Evolutionary conservation across 495 filamentous ascomycete species (phyloP).

Genomic region (Oleoguttula mirabilis): DNA sequence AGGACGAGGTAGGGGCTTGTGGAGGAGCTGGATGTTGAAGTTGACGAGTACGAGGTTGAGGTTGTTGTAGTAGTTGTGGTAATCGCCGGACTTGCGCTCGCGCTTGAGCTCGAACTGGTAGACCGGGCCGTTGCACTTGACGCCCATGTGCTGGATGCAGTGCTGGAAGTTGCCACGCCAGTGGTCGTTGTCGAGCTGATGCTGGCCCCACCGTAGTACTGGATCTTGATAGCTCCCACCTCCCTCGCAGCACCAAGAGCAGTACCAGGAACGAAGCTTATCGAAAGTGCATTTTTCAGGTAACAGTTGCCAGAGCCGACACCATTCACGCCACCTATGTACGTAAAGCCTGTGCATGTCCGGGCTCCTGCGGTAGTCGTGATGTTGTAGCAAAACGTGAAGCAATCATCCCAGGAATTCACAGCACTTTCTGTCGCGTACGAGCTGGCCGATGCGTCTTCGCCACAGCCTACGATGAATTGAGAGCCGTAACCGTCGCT

Average conservation of each 20-base stretch:
- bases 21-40: slow-evolving; percentile 2
- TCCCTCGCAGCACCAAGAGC: too few species aligned
- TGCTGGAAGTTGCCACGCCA: too few species aligned
- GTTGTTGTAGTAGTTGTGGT: slow-evolving; percentile 2
- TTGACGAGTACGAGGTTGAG: neutral
- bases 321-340: too few species aligned
- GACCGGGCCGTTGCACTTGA: neutral
- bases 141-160: too few species aligned
- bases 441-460: slow-evolving; percentile 1
- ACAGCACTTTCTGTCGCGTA: neutral
- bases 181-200: too few species aligned
- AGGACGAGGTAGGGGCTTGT: slow-evolving; percentile 8
- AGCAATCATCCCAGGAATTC: slow-evolving; percentile 12
- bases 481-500: slow-evolving; percentile 8
- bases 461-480: slow-evolving; percentile 7
- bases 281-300: slow-evolving; percentile 6
- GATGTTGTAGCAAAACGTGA: slow-evolving; percentile 8
- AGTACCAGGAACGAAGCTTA: too few species aligned
- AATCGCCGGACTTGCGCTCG: slow-evolving; percentile 5
- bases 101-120: neutral
- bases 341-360: slow-evolving; percentile 12
- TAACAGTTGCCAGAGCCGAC: slow-evolving; percentile 11
- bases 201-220: neutral
- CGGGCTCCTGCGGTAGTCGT: too few species aligned
- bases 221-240: slow-evolving; percentile 7